A percentile compares a stretch with the other conserved stretches of the same genome.
Evolutionary conservation across 495 filamentous ascomycete species (phyloP).

Genomic region (Amniculicola lignicola): DNA sequence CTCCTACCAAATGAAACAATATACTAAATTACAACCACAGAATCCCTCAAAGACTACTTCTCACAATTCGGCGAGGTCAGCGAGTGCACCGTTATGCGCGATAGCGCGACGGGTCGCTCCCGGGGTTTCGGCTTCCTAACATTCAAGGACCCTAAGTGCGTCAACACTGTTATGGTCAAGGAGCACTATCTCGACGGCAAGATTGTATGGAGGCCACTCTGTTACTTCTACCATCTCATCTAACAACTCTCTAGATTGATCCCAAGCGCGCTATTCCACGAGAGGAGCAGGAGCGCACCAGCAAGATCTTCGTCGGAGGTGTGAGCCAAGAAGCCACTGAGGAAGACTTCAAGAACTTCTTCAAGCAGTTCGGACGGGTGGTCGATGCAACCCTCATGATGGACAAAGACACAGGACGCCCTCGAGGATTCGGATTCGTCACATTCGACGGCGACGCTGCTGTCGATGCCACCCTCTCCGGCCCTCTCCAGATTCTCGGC

Average conservation of each 20-base stretch:
- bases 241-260: constrained; percentile 62
- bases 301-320: constrained; percentile 97
- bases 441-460: constrained; percentile 96
- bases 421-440: constrained; percentile 96
- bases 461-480: constrained; percentile 80
- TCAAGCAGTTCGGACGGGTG: constrained; percentile 92
- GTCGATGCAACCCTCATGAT: constrained; percentile 99
- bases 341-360: constrained; percentile 92
- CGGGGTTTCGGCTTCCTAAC: constrained; percentile 96
- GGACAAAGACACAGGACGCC: constrained; percentile 96
- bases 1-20: background rate
- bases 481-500: constrained; percentile 83
- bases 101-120: constrained; percentile 88
- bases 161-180: constrained; percentile 99
- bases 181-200: constrained; percentile 98
- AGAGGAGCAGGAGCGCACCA: constrained; percentile 95
- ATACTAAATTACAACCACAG: constrained; percentile 47
- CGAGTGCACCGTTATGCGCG: constrained; percentile 97
- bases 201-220: constrained; percentile 63
- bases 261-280: constrained; percentile 96
- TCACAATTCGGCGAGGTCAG: constrained; percentile 96
- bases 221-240: constrained; percentile 1
- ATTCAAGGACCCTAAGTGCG: constrained; percentile 93
- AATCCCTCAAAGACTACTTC: constrained; percentile 97
- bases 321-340: constrained; percentile 97